Evolutionary conservation across 306 rosid species (phyloP).

Genomic region (Castanea crenata): DNA sequence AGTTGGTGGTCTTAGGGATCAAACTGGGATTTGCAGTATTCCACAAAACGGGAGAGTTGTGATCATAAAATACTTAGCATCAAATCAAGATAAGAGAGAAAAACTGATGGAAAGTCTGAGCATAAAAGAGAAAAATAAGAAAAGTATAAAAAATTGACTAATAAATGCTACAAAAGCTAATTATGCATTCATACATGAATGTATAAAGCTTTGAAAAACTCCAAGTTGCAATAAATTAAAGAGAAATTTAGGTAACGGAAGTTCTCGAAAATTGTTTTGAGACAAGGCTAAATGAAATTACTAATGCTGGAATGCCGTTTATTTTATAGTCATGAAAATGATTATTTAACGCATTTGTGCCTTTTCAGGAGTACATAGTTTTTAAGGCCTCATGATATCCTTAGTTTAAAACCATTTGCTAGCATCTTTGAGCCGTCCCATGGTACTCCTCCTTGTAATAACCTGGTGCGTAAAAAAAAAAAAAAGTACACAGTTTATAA

Average conservation of each 20-base stretch:
- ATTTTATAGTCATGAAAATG: not conserved
- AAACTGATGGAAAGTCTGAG: not conserved
- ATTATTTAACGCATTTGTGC: not conserved
- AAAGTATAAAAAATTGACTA: not conserved
- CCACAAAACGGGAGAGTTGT: not conserved
- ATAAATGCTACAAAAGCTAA: not conserved
- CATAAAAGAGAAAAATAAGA: not conserved
- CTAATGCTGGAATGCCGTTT: not conserved
- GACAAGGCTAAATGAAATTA: not conserved
- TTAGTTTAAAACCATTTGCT: fast-evolving
- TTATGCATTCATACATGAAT: not conserved
- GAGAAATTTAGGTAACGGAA: not conserved
- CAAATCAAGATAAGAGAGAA: not conserved
- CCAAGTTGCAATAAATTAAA: not conserved
- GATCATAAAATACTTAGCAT: not conserved
- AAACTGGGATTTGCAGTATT: not conserved
- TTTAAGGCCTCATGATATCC: too few relatives aligned
- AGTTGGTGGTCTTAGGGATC: not conserved
- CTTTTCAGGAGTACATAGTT: not conserved
- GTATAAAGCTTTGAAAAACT: not conserved
- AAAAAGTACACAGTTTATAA: too few relatives aligned
- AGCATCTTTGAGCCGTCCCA: fast-evolving
- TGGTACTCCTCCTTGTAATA: too few relatives aligned
- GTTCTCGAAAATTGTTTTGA: not conserved
- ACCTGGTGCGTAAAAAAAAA: too few relatives aligned